These are phyloP conservation scores for Penicillium bovifimosum DNA, from an alignment of 495 filamentous ascomycete genomes.

Conservation along the genomic window DNA sequence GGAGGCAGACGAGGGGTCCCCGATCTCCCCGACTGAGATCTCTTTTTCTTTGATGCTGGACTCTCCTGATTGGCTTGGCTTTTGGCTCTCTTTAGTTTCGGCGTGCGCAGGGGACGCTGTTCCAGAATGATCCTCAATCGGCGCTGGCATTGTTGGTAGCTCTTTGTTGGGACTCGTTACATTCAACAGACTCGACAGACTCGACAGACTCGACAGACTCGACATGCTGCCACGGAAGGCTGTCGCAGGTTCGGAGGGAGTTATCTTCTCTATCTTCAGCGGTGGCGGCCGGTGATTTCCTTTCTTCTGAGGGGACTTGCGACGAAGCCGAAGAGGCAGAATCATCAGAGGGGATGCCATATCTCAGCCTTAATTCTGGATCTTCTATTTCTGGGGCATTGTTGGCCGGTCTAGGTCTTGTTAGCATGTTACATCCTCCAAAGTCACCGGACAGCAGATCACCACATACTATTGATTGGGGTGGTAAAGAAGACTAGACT, in stretches of 20 bases:
- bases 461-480: neutral
- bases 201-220: neutral
- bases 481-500: neutral
- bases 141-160: neutral
- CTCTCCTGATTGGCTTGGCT: neutral
- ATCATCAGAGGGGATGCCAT: neutral
- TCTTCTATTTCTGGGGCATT: neutral
- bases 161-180: neutral
- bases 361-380: neutral
- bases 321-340: neutral
- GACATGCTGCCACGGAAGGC: neutral
- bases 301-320: neutral
- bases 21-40: neutral
- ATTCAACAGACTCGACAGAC: neutral
- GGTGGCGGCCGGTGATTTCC: neutral
- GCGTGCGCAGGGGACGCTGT: neutral
- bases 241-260: neutral
- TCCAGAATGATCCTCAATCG: neutral
- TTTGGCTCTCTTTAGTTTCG: neutral
- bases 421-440: neutral
- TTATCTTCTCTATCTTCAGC: neutral
- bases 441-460: no score
- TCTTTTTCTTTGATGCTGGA: neutral
- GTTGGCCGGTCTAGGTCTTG: neutral
- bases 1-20: conserved; percentile 6